Conservation (phyloP, 1,139 yeast species). For the Lodderomyces parapsilosis region DNA sequence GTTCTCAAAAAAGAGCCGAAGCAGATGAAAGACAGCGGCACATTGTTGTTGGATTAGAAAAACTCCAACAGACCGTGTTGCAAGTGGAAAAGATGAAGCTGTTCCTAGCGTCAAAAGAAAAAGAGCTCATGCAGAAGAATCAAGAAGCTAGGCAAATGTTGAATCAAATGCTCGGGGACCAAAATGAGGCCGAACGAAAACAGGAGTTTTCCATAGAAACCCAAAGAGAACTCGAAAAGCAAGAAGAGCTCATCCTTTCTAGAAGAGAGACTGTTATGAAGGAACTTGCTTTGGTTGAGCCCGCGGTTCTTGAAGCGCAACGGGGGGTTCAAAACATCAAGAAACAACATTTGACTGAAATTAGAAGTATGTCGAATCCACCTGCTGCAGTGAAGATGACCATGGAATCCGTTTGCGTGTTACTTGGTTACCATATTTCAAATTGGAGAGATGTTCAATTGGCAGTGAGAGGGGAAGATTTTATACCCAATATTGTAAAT, state of each 20-base stretch:
- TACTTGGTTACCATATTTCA: conserved; percentile 68
- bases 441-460: conserved; percentile 84
- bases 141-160: conserved; percentile 70
- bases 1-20: conserved; percentile 41
- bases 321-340: conserved; percentile 87
- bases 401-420: conserved; percentile 81
- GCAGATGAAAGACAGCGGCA: conserved; percentile 73
- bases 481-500: conserved; percentile 77
- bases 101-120: conserved; percentile 54
- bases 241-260: conserved; percentile 59
- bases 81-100: conserved; percentile 63
- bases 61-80: conserved; percentile 72
- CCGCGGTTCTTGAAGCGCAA: conserved; percentile 81
- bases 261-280: conserved; percentile 56
- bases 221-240: conserved; percentile 65
- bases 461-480: conserved; percentile 82
- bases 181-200: conserved; percentile 89
- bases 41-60: conserved; percentile 70
- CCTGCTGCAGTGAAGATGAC: conserved; percentile 86
- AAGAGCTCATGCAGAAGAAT: conserved; percentile 53
- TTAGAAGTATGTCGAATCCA: conserved; percentile 87
- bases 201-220: conserved; percentile 83
- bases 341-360: conserved; percentile 87
- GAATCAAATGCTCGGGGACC: conserved; percentile 77
- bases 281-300: conserved; percentile 76